Evolutionary conservation across 2,329 filamentous ascomycete genomes (phyloP).

Genomic region (Colletotrichum sp.): DNA sequence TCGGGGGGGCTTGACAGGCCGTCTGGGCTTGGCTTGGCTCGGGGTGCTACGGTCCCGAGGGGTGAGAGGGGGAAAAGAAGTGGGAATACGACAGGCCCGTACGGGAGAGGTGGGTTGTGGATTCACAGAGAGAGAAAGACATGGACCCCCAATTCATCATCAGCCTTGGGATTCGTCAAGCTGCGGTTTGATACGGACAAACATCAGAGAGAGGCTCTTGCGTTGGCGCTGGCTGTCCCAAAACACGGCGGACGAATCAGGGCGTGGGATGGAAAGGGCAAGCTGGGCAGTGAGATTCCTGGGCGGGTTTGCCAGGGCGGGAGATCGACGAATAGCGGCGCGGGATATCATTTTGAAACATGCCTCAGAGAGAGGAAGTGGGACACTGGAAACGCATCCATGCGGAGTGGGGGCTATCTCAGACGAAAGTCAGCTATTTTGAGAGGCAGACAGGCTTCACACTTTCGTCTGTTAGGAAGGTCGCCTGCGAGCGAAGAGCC

Average conservation of each 20-base stretch:
- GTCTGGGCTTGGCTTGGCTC: neutral
- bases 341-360: constrained; percentile 11
- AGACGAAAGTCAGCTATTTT: constrained; percentile 6
- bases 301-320: neutral
- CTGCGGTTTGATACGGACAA: neutral
- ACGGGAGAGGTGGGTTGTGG: neutral
- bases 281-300: neutral
- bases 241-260: neutral
- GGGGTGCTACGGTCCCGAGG: neutral
- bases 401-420: constrained; percentile 11
- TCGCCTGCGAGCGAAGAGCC: neutral
- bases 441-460: neutral
- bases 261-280: neutral
- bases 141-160: neutral
- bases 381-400: constrained; percentile 10
- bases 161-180: neutral
- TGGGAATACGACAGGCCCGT: neutral
- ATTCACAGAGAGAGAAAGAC: neutral
- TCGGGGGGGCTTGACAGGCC: neutral
- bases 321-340: constrained; percentile 18
- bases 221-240: neutral
- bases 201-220: neutral
- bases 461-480: neutral
- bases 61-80: neutral
- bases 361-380: constrained; percentile 15